These are phyloP conservation scores for Hypoxylon intermedium DNA, from an alignment of 495 filamentous ascomycete genomes.

Conservation along the genomic window DNA sequence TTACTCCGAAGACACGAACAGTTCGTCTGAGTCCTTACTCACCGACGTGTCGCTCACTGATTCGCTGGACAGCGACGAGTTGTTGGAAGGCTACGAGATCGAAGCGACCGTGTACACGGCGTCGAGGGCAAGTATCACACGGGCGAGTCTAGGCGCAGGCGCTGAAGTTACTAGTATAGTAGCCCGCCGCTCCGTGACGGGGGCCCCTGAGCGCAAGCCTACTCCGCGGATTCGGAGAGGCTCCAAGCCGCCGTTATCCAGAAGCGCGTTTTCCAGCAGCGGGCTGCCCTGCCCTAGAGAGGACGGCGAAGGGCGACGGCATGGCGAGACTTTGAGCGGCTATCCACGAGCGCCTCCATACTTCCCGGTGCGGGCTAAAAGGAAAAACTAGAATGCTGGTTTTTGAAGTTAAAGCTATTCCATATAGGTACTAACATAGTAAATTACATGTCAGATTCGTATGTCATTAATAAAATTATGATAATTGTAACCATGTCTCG, in stretches of 20 bases:
- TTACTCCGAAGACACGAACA: background rate
- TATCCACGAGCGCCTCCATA: constrained; percentile 26
- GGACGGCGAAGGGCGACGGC: background rate
- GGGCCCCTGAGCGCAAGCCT: background rate
- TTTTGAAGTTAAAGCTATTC: too few relatives aligned
- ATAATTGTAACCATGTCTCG: too few relatives aligned
- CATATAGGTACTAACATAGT: too few relatives aligned
- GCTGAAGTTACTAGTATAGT: background rate
- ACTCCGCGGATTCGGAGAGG: constrained; percentile 35
- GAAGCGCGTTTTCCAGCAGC: constrained; percentile 28
- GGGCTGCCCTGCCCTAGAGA: constrained; percentile 4
- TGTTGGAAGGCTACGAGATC: constrained; percentile 8
- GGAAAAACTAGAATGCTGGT: background rate
- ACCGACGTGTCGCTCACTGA: background rate
- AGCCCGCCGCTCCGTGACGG: background rate
- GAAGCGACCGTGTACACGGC: background rate
- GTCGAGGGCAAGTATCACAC: background rate
- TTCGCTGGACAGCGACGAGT: constrained; percentile 17
- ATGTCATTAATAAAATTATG: too few relatives aligned
- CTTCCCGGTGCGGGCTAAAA: constrained; percentile 19
- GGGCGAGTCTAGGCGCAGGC: background rate
- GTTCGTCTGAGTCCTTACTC: background rate
- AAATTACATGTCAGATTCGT: too few relatives aligned
- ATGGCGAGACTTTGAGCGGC: background rate
- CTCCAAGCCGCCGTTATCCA: constrained; percentile 37